Evolutionary conservation across 768 basidiomycete species (phyloP), one percentile per base, ranked within the genome.

Genomic region (Leccinum variicolor): DNA sequence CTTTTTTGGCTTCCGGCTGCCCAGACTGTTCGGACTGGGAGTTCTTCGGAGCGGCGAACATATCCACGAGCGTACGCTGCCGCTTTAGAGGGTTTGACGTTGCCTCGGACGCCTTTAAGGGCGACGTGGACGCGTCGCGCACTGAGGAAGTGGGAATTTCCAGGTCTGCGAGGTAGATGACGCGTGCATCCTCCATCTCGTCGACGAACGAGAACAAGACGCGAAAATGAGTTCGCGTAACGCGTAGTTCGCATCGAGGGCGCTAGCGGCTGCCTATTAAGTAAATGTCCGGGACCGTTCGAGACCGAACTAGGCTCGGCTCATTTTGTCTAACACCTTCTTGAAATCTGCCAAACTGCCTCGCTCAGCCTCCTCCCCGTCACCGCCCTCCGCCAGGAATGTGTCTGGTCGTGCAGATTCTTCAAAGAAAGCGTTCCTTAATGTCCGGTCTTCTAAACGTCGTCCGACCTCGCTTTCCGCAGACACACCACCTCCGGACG

Each of bases 291-390:
- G 55, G 4, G 3, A 25, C 50, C 62, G 55, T 36, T 26, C 25
- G 11, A 57, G 31, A 17, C 45, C 36, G 47, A 46, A 50, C 19
- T 26, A 52, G 45, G 43, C 46, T 46, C 9, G 39, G 45, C 49
- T 19, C n/a, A 23, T 41, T 55, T 41, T 23, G 46, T 48, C 47
- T 8, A 48, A 48, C 0, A 11, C 36, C 33, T 53, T 33, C 33
- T 41, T 36, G 10, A 64, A 62, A 56, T 69, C 60, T 45, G 66
- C 66, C 84, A 89, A 82, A 68, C 86, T 90, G 89, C 80, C 86
- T 79, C 86, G 86, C 69, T 89, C 89, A 79, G 79, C 78, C 49
- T 89, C 89, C 15, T 90, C 90, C 2, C 89, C 88, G 0, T 90
- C 89, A 26, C 87, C 87, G 9, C 88, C 87, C 54, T 77, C 79